Evolutionary conservation across 306 rosid species (phyloP), one percentile per base, ranked within the genome.

Genomic region (Ormosia emarginata): DNA sequence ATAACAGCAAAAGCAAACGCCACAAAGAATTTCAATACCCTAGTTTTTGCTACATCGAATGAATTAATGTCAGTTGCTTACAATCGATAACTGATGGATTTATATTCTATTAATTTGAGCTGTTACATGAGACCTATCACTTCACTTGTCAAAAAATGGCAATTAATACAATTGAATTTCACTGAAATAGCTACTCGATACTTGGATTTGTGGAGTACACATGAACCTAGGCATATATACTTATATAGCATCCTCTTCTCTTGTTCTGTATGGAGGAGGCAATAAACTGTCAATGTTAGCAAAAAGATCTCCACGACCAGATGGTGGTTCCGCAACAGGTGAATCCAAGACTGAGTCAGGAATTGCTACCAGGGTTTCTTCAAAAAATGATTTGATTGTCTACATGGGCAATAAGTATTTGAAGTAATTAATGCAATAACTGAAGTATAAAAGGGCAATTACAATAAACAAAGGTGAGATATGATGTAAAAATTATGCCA

Each of bases 271-370:
- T 33, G 96, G 92, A 10, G 92, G 90, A 61, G 99, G 99, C 72
- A 92, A 64, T 56, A 86, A 66, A 61, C 81, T 85, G 40, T 76
- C 87, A 4, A 91, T 70, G 76, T 92, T 77, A 7, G 91, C 88
- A 75, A 95, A 95, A 49, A 85, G 92, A 87, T 90, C 89, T 65
- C 77, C 82, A 18, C 94, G 89, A 14, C 90, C 92, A 29, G 82
- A 9, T 17, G 74, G 86, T 12, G 87, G 86, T 57, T 68, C 85
- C 2, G 39, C 88, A 61, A 93, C 58, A 10, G 98, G 86, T 33
- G 95, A 81, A 84, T 93, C 99, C 93, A 92, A 69, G 34, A 93
- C 94, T 1, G 77, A 84, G 78, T 93, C 97, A 9, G 99, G 99
- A 82, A 95, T 85, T 56, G 94, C 94, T 11, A 84, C 92, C 2